Conservation (phyloP, 2,329 filamentous ascomycete species). For the Bipolaris sorokiniana region DNA sequence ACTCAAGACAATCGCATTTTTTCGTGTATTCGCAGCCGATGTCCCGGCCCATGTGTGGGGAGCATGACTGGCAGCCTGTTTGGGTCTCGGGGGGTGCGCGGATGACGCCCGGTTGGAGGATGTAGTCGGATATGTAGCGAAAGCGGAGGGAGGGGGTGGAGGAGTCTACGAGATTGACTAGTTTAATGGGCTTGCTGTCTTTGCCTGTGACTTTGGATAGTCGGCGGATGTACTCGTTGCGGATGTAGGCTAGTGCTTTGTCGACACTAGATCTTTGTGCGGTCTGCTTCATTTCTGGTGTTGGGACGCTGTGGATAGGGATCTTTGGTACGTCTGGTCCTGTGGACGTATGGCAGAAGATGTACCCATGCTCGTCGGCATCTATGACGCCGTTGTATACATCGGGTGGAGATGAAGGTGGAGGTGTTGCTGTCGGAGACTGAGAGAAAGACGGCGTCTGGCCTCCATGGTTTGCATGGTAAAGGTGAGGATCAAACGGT, state of each 20-base stretch:
- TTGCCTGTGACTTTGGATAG: conserved; percentile 37
- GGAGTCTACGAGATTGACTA: conserved; percentile 68
- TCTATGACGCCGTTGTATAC: conserved; percentile 53
- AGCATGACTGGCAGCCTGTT: conserved; percentile 70
- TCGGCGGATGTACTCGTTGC: conserved; percentile 46
- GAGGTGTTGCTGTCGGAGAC: conserved; percentile 19
- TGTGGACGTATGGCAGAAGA: conserved; percentile 40
- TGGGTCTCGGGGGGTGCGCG: conserved; percentile 67
- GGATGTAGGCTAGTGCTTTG: conserved; percentile 46
- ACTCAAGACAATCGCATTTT: conserved; percentile 72
- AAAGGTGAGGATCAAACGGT: conserved; percentile 26
- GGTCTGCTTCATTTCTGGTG: conserved; percentile 42
- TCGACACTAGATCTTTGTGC: conserved; percentile 37
- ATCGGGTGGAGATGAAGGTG: conserved; percentile 16
- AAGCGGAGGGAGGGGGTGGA: conserved; percentile 66
- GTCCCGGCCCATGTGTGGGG: conserved; percentile 57
- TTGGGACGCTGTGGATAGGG: conserved; percentile 45
- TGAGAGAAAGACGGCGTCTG: conserved; percentile 27
- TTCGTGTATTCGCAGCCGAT: conserved; percentile 67
- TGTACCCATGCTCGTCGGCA: conserved; percentile 44
- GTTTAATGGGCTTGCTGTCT: conserved; percentile 55
- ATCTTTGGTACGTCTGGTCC: conserved; percentile 31
- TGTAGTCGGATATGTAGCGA: conserved; percentile 68
- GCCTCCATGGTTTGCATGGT: conserved; percentile 14
- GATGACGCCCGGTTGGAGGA: conserved; percentile 64